phyloP scores from a whole-genome alignment of 768 basidiomycete genomes.

The Wakefieldia striispora region DNA sequence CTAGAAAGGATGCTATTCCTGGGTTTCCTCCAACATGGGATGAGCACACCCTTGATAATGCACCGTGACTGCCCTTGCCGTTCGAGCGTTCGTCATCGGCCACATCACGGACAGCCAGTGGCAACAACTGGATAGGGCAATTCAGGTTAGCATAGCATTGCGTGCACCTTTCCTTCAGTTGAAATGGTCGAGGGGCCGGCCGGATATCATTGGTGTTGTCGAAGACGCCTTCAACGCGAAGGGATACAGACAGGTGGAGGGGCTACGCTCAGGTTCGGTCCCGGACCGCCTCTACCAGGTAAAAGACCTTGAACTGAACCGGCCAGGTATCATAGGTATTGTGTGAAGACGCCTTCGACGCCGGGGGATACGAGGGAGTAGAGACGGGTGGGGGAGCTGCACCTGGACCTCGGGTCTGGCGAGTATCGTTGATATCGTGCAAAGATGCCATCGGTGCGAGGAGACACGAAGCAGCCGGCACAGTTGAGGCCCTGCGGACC shows the following conservation, averaged over 20 bases:
- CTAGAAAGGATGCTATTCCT: not conserved
- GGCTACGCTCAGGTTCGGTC: no score
- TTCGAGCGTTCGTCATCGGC: not conserved
- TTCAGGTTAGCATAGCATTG: not conserved
- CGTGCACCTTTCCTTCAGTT: no score
- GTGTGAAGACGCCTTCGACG: not conserved
- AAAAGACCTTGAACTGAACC: no score
- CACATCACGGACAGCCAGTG: conserved; percentile 8
- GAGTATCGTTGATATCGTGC: no score
- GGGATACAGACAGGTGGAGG: no score
- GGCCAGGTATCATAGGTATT: not conserved
- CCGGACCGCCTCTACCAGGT: no score
- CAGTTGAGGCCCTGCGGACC: no score
- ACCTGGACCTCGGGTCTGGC: no score
- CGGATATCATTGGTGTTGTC: no score
- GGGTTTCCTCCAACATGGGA: not conserved
- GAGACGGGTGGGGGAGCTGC: no score
- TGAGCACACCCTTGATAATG: not conserved
- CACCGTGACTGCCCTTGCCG: not conserved
- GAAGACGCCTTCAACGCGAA: no score
- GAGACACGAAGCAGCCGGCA: not conserved
- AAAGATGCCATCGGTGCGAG: not conserved
- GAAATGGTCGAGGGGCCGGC: no score
- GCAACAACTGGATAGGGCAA: not conserved
- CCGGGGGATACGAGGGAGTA: not conserved